Evolutionary conservation across 192 early-diverging fungal genomes (phyloP).

Genomic region (Umbelopsis ramanniana): DNA sequence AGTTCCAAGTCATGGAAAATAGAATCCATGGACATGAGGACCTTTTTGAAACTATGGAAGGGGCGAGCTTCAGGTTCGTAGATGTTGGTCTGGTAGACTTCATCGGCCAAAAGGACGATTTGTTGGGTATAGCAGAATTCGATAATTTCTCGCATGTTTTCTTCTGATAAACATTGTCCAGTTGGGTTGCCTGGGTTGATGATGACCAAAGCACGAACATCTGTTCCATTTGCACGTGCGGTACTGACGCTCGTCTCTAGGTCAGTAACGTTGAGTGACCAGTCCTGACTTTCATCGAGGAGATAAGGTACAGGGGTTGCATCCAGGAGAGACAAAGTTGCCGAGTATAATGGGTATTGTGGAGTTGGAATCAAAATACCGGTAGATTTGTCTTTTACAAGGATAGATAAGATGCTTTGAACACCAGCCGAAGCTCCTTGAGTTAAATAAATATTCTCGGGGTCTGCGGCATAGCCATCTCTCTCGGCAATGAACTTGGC

Average conservation of each 20-base stretch:
- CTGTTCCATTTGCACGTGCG: conserved; percentile 68
- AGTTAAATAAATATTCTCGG: conserved; percentile 88
- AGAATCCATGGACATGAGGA: conserved; percentile 74
- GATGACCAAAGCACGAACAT: conserved; percentile 92
- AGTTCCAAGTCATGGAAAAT: conserved; percentile 73
- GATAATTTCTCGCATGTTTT: conserved; percentile 88
- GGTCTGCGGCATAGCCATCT: conserved; percentile 85
- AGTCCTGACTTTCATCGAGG: conserved; percentile 83
- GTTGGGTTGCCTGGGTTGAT: conserved; percentile 99
- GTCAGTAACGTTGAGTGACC: conserved; percentile 75
- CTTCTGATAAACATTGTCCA: conserved; percentile 78
- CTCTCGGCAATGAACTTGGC: conserved; percentile 89
- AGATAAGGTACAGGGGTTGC: conserved; percentile 92
- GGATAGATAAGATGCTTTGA: conserved; percentile 85
- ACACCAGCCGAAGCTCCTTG: conserved; percentile 91
- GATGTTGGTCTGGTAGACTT: conserved; percentile 98
- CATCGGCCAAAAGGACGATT: conserved; percentile 91
- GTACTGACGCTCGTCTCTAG: conserved; percentile 61
- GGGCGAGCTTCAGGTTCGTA: conserved; percentile 78
- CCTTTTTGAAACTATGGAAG: conserved; percentile 96
- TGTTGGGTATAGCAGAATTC: conserved; percentile 80
- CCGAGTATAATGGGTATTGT: conserved; percentile 97
- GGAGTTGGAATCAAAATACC: conserved; percentile 99
- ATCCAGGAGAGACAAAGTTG: conserved; percentile 81
- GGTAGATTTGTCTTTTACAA: conserved; percentile 75